Base-by-base conservation (phyloP, 345 rosid genomes). In the Citrus glauca region DNA sequence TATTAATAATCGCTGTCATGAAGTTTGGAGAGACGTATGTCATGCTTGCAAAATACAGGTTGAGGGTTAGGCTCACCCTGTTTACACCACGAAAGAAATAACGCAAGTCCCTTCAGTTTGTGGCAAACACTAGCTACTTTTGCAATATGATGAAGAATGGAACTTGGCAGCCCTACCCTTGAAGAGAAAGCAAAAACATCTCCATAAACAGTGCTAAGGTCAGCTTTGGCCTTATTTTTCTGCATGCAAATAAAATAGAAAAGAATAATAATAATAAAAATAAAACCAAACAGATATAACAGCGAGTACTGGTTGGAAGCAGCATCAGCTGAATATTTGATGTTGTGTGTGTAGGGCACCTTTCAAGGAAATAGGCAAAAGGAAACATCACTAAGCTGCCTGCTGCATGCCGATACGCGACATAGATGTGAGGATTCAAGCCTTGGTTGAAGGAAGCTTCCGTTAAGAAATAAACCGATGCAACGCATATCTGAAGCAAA, bases 401-500 rank as follows among this genome's bases (percentile, higher is more conserved):
- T 25, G 76, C 55, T n/a, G 77, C 8, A 53, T 76, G 76, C 33
- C 81, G 77, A 66, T 81, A 77, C 55, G 82, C 79, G 20, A 81
- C 85, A 40, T 72, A 81, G 59, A 84, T 69, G 60, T 73, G 79
- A 45, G 85, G 83, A 61, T 73, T 79, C 78, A 84, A 11, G 25
- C 87, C 87, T 55, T 30, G 56, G 27, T 76, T 73, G 79, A 84
- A 81, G 65, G 82, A 62, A 48, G 87, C 81, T 79, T 81, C 79
- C 2, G 83, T 65, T 42, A 79, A 11, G 62, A 81, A 76, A 76
- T 81, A 77, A 50, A 79, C 69, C 42, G 79, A 42, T 32, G 81
- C 19, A 40, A 42, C 73, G 24, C 56, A 19, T 28, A 61, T 56
- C 42, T 81, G 85, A 30, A 71, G 68, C 24, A 76, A 63, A 73